Evolutionary conservation across 2,329 filamentous ascomycete genomes (phyloP).

Genomic region (Colletotrichum lupini): DNA sequence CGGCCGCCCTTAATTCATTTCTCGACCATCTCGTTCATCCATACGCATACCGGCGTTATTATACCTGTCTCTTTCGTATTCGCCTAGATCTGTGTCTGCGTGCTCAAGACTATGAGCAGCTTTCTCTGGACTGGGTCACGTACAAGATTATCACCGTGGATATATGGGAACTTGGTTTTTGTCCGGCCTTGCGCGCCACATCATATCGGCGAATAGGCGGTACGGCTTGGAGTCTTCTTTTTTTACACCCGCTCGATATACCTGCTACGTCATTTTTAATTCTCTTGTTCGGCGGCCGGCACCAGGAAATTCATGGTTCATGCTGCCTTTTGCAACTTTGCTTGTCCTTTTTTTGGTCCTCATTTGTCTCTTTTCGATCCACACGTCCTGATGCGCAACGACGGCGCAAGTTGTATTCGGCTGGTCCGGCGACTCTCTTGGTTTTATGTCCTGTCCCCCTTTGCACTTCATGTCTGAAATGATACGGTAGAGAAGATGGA

Average conservation of each 20-base stretch:
- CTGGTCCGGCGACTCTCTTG: conserved; percentile 39
- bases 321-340: not conserved
- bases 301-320: conserved; percentile 7
- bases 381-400: conserved; percentile 26
- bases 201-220: conserved; percentile 5
- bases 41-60: conserved; percentile 25
- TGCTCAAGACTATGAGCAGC: conserved; percentile 13
- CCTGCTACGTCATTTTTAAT: conserved; percentile 34
- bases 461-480: conserved; percentile 24
- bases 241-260: conserved; percentile 26
- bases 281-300: conserved; percentile 16
- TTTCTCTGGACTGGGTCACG: conserved; percentile 20
- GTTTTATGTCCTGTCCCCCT: conserved; percentile 16
- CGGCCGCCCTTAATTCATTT: conserved; percentile 33
- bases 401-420: conserved; percentile 36
- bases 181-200: conserved; percentile 8
- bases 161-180: conserved; percentile 31
- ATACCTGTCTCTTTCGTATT: conserved; percentile 10
- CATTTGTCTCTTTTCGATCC: not conserved
- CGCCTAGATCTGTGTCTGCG: not conserved
- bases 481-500: conserved; percentile 26
- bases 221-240: conserved; percentile 17
- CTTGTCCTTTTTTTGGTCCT: not conserved
- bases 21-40: conserved; percentile 28
- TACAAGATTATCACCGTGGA: conserved; percentile 29